These are phyloP conservation scores for Aspergillus ruber DNA, from an alignment of 2,329 filamentous ascomycete species.

Conservation along the genomic window DNA sequence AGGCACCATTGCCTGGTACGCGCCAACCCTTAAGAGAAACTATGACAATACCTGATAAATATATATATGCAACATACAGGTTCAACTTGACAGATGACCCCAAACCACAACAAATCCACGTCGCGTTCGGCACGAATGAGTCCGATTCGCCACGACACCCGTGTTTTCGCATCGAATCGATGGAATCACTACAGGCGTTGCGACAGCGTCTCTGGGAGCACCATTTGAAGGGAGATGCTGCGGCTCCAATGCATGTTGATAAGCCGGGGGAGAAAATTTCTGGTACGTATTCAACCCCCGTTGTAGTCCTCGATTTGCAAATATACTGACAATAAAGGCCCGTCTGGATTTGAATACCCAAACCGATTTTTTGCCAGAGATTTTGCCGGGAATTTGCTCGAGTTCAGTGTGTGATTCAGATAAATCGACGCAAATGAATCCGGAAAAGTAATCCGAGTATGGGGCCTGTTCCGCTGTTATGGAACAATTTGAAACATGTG, in stretches of 20 bases:
- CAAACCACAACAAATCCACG: conserved; percentile 52
- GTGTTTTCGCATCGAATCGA: conserved; percentile 50
- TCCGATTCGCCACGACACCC: conserved; percentile 46
- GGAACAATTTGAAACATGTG: neutral
- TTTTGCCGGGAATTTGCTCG: conserved; percentile 50
- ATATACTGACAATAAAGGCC: conserved; percentile 36
- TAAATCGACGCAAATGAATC: neutral
- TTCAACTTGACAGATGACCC: conserved; percentile 51
- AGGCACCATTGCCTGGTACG: conserved; percentile 50
- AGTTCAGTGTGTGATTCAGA: conserved; percentile 42
- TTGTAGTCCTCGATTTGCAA: neutral
- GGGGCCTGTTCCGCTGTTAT: neutral
- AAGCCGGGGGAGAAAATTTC: conserved; percentile 45
- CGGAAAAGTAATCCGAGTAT: neutral
- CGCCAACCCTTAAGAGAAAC: conserved; percentile 11
- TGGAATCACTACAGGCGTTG: conserved; percentile 44
- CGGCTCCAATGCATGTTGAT: conserved; percentile 51
- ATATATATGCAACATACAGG: conserved; percentile 15
- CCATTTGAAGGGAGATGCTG: conserved; percentile 41
- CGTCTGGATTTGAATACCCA: conserved; percentile 51
- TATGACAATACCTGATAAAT: neutral
- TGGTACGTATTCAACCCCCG: conserved; percentile 32
- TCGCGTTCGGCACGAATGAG: conserved; percentile 43
- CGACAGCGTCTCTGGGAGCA: conserved; percentile 49
- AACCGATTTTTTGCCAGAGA: conserved; percentile 57